phyloP scores from a whole-genome alignment of 1,284 basidiomycete genomes.

The Hortiboletus rubellus region DNA sequence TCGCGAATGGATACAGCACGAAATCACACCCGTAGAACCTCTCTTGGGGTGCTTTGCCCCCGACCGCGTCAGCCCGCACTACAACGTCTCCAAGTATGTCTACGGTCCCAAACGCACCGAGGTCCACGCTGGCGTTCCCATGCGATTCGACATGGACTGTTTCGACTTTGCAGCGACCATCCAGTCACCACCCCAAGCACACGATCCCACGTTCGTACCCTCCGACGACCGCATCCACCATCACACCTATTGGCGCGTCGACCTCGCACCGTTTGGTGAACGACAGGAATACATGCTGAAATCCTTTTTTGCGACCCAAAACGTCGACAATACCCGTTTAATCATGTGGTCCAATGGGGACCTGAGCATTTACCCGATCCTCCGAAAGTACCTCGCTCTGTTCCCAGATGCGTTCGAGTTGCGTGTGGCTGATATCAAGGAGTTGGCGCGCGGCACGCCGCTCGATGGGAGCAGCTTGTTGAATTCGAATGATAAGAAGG shows the following conservation, averaged over 20 bases:
- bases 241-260: constrained; percentile 90
- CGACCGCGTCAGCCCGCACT: constrained; percentile 55
- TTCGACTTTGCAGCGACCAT: constrained; percentile 87
- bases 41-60: constrained; percentile 76
- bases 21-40: constrained; percentile 59
- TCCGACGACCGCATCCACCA: constrained; percentile 58
- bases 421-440: constrained; percentile 63
- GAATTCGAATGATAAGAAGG: constrained; percentile 66
- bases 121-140: constrained; percentile 73
- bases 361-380: constrained; percentile 57
- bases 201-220: constrained; percentile 14
- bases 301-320: constrained; percentile 89
- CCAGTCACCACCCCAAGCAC: constrained; percentile 26
- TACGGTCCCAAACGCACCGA: constrained; percentile 63
- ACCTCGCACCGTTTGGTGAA: constrained; percentile 75
- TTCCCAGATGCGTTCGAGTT: constrained; percentile 75
- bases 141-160: constrained; percentile 81
- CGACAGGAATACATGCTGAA: constrained; percentile 88
- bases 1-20: constrained; percentile 69
- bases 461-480: constrained; percentile 66
- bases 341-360: constrained; percentile 90
- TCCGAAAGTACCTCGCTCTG: constrained; percentile 57
- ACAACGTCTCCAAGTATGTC: constrained; percentile 66
- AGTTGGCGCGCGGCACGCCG: constrained; percentile 72
- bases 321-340: constrained; percentile 60